Conservation (phyloP, 2,329 filamentous ascomycete species). For the Aspergillus chevalieri region DNA sequence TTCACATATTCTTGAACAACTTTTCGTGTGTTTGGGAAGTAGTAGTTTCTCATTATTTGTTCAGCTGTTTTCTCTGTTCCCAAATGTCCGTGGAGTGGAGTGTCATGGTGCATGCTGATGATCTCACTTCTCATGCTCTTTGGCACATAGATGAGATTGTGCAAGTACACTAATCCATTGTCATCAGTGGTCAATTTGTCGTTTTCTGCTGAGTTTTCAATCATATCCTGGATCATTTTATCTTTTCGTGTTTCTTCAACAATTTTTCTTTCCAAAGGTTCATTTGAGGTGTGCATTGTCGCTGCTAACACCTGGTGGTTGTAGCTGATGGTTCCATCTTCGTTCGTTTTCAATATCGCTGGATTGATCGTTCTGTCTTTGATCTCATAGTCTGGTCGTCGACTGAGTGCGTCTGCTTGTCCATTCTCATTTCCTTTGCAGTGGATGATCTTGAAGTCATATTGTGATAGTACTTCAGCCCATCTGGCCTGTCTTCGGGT, state of each 20-base stretch:
- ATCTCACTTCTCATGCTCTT: background rate
- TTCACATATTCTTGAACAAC: background rate
- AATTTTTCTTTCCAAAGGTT: background rate
- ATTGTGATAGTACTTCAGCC: too few relatives aligned
- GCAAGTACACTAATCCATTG: background rate
- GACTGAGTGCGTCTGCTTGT: background rate
- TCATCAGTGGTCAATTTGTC: background rate
- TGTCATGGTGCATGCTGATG: background rate
- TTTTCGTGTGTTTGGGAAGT: background rate
- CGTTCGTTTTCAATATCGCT: background rate
- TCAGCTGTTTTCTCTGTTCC: background rate
- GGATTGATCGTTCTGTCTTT: too few relatives aligned
- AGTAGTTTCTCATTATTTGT: background rate
- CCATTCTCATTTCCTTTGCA: too few relatives aligned
- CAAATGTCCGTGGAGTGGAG: background rate
- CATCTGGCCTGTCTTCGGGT: too few relatives aligned
- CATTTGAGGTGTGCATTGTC: background rate
- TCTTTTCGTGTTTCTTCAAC: background rate
- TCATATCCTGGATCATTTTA: background rate
- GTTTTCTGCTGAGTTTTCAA: background rate
- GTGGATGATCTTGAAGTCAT: too few relatives aligned
- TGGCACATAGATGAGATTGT: background rate
- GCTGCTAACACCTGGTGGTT: background rate
- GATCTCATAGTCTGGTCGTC: too few relatives aligned
- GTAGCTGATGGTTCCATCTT: background rate